These are phyloP conservation scores for Aspergillus sp. DNA, from an alignment of 2,329 filamentous ascomycete genomes.

Conservation along the genomic window DNA sequence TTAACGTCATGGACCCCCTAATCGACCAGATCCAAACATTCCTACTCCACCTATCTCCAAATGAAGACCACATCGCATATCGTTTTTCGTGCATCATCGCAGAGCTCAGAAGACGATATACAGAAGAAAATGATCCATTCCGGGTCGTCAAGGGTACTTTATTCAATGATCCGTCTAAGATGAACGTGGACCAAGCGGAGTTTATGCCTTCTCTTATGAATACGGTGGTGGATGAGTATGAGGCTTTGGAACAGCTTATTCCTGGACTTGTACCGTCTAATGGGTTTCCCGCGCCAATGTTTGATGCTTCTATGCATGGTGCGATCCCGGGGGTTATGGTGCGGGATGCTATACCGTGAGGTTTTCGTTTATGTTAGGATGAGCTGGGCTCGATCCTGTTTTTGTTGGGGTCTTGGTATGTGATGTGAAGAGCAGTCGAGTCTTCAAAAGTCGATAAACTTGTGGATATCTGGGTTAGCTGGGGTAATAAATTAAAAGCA, in stretches of 20 bases:
- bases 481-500: too few relatives aligned
- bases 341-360: too few relatives aligned
- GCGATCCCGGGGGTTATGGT: too few relatives aligned
- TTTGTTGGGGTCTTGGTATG: too few relatives aligned
- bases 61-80: slow-evolving; percentile 29
- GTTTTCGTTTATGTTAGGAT: too few relatives aligned
- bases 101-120: slow-evolving; percentile 26
- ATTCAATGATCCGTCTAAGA: not conserved
- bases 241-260: not conserved
- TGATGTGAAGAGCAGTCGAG: too few relatives aligned
- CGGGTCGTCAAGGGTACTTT: not conserved
- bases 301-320: too few relatives aligned
- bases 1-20: slow-evolving; percentile 25
- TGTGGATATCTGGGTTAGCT: too few relatives aligned
- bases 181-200: not conserved
- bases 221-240: not conserved
- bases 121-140: slow-evolving; percentile 15
- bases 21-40: slow-evolving; percentile 29
- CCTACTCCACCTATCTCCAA: slow-evolving; percentile 27
- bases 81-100: slow-evolving; percentile 26
- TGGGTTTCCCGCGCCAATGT: too few relatives aligned
- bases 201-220: not conserved
- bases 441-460: too few relatives aligned
- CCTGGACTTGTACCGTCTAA: not conserved
- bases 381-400: too few relatives aligned